Evolutionary conservation across 352 stramenopile genomes (phyloP), one percentile per base, ranked within the genome.

Genomic region (Pythium pyrilobum): DNA sequence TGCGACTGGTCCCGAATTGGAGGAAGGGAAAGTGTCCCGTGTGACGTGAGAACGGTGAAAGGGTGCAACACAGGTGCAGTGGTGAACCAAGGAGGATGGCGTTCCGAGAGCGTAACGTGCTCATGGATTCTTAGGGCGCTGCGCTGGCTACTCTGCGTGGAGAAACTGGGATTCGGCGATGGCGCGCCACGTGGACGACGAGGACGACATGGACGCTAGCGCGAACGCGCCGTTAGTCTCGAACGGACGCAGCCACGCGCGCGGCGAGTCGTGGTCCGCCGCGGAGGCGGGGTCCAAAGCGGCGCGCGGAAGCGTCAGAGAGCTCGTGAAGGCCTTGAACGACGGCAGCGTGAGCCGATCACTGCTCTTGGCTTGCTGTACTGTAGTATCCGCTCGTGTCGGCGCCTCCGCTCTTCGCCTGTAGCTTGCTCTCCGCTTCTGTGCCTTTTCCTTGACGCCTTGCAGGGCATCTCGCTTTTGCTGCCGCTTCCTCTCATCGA

Each of bases 401-500:
- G n/a, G n/a, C n/a, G n/a, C n/a, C n/a, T n/a, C n/a, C n/a, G n/a
- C n/a, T n/a, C n/a, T n/a, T n/a, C n/a, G n/a, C n/a, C n/a, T n/a
- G 32, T 9, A 21, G 21, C 33, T 53, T 44, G 23, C 10, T 21
- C 5, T 20, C 31, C 16, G 21, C 34, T n/a, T n/a, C n/a, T n/a
- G n/a, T 3, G 32, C 33, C n/a, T 36, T 34, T 23, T 53, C 13
- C 34, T 44, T 33, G 24, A 13, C 7, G n/a, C n/a, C n/a, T n/a
- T n/a, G n/a, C n/a, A 25, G 41, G 15, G 15, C 27, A 12, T 37
- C 43, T 2, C 9, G 2, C 27, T 33, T 27, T 2, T 21, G 20
- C 21, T 36, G 21, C 4, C 56, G 56, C 28, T 48, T 52, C 47
- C 58, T 63, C 16, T 27, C 33, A 34, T 63, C 56, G 27, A 52